A percentile compares a stretch with the other conserved stretches of the same genome.
phyloP scores from a whole-genome alignment of 2,329 filamentous ascomycete species.

The Paraphoma sp. region DNA sequence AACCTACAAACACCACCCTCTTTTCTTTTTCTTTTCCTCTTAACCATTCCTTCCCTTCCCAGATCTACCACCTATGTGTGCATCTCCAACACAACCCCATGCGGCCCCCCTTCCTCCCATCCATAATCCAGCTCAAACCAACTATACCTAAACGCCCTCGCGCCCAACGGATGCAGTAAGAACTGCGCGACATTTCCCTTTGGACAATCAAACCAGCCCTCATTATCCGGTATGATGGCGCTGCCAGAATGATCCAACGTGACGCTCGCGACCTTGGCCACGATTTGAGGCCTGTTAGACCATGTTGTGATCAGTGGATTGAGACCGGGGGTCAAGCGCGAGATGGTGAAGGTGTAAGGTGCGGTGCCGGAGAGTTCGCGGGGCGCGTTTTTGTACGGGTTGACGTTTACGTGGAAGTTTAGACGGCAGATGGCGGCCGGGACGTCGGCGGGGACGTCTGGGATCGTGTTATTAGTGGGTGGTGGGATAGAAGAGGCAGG shows the following conservation, averaged over 20 bases:
- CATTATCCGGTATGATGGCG: slow-evolving; percentile 5
- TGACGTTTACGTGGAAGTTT: slow-evolving; percentile 32
- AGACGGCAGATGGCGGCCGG: slow-evolving; percentile 31
- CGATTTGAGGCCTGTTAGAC: slow-evolving; percentile 27
- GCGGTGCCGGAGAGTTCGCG: slow-evolving; percentile 23
- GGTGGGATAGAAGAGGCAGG: too few species aligned
- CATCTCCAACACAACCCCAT: slow-evolving; percentile 43
- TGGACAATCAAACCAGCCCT: slow-evolving; percentile 26
- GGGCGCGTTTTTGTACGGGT: slow-evolving; percentile 23
- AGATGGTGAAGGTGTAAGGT: slow-evolving; percentile 35
- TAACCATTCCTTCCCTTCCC: neutral
- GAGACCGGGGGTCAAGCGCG: slow-evolving; percentile 24
- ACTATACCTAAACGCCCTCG: slow-evolving; percentile 22
- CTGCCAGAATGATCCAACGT: slow-evolving; percentile 18
- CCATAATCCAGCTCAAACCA: slow-evolving; percentile 43
- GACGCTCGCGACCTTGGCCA: slow-evolving; percentile 23
- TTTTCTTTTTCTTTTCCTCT: neutral
- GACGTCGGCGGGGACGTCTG: slow-evolving; percentile 29
- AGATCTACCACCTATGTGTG: slow-evolving; percentile 3
- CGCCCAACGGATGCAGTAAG: slow-evolving; percentile 28
- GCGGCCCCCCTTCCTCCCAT: slow-evolving; percentile 19
- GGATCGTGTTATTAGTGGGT: too few species aligned
- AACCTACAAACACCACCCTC: neutral
- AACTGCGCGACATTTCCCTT: slow-evolving; percentile 36
- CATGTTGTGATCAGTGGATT: slow-evolving; percentile 38